Evolutionary conservation across 2,329 filamentous ascomycete genomes (phyloP), one percentile per base, ranked within the genome.

Genomic region (Fusarium papillatum): DNA sequence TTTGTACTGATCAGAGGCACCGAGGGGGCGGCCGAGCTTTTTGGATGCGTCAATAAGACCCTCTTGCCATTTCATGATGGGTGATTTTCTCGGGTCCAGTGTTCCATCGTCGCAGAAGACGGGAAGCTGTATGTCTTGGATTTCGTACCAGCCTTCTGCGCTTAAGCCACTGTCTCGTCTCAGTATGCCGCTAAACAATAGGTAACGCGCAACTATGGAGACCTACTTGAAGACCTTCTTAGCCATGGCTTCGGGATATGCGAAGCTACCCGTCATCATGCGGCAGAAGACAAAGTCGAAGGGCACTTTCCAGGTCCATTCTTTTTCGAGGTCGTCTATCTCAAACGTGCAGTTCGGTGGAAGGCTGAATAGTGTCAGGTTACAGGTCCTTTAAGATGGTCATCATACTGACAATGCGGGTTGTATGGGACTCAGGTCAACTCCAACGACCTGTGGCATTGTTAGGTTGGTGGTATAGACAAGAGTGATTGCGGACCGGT

Each of bases 241-340:
- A 0, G 72, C 64, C 24, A 75, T 75, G 0, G 10, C 16, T 31
- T 65, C 19, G 0, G 72, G 57, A 2, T 64, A 48, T 0, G 43
- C 50, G n/a, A 74, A 74, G 17, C 72, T 72, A 1, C 72, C 72
- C 0, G 72, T 74, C 72, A 75, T 74, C 68, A 74, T 74, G 1
- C 72, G 72, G 4, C 39, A 74, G 19, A 74, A 74, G 36, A 74
- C 57, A 10, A 74, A 72, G 61, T 74, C 71, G 3, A 74, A 74
- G 0, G 72, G 68, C 2, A 9, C 22, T 7, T 65, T 50, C 71
- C 72, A 74, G 2, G 68, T 74, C 72, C 72, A 74, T 2, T 74
- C 71, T 6, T 74, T 74, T 7, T 74, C 71, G 0, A 74, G 68
- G 9, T 74, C 72, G 10, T 74, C 72, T 11, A 74, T 74, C 16